Percentiles rank a stretch among this genome's conserved stretches.
These are phyloP conservation scores for Aeschynomene evenia DNA, from an alignment of 306 rosid genomes.

Conservation along the genomic window DNA sequence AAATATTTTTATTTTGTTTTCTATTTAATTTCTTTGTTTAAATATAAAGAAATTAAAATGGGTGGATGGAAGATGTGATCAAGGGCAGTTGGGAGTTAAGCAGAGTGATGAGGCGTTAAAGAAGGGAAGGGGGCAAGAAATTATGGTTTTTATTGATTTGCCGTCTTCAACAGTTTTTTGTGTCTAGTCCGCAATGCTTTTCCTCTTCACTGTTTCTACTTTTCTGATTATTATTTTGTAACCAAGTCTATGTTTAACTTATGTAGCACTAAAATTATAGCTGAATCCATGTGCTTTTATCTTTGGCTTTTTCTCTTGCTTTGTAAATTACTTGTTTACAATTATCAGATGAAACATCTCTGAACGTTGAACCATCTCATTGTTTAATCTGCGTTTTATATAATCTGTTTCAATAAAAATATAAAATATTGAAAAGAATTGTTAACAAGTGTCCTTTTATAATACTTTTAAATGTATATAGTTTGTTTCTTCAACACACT, in stretches of 20 bases:
- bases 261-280: not conserved
- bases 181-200: not conserved
- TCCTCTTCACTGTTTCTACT: not conserved
- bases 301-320: not conserved
- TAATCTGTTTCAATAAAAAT: no score
- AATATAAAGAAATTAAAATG: no score
- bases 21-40: no score
- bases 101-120: not conserved
- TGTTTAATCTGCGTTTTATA: no score
- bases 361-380: no score
- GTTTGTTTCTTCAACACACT: no score
- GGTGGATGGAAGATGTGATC: not conserved
- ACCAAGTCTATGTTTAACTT: not conserved
- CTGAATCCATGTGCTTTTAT: not conserved
- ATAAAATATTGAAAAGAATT: no score
- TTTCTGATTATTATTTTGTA: not conserved
- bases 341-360: not conserved
- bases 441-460: no score
- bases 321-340: not conserved
- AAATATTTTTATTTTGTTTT: not conserved
- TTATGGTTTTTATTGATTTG: not conserved
- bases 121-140: not conserved
- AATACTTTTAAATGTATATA: no score
- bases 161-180: not conserved
- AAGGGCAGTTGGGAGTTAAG: not conserved